Base-by-base conservation (phyloP, 305 asterid species). In the Fraxinus latifolia region DNA sequence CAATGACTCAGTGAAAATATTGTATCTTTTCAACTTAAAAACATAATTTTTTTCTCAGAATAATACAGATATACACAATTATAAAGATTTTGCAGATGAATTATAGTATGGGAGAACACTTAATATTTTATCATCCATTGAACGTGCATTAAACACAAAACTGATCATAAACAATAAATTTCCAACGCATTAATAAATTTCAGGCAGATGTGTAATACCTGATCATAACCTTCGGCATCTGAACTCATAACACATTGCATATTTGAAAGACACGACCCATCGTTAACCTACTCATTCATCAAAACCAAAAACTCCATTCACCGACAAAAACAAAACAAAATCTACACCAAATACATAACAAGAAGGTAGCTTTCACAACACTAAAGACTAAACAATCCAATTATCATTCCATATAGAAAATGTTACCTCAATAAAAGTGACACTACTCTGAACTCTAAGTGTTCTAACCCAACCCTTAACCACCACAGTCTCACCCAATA, bases 381-480 rank as follows among this genome's bases (percentile, higher is more conserved):
- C 32, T 27, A 44, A 32, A 19, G 29, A 60, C 70, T 62, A 62
- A 62, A 58, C 33, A 25, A 78, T 31, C 21, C 15, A 62, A 76
- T 9, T 27, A 36, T 11, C 76, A 25, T 58, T 65, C 21, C 72
- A 58, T 83, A 5, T 17, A 74, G 23, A 33, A 34, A 4, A 14
- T 14, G 58, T 67, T 76, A 93, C 98, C 92, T 92, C 97, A 34
- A 94, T 92, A 84, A 93, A 94, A 11, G 96, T 90, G 60, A 95
- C 90, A 83, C 88, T 94, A 76, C 98, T 95, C 92, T 95, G 99
- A 67, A 80, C 90, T 84, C 98, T 88, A 68, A 92, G 89, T 8
- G 99, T 95, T 71, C 98, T 88, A 78, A 95, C 97, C 99, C 99
- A 95, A 23, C 99, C 98, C 84, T 85, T 89, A 68, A 95, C 91